Base-by-base conservation (phyloP, 176 grass and related monocot genomes). In the Zea mays region DNA sequence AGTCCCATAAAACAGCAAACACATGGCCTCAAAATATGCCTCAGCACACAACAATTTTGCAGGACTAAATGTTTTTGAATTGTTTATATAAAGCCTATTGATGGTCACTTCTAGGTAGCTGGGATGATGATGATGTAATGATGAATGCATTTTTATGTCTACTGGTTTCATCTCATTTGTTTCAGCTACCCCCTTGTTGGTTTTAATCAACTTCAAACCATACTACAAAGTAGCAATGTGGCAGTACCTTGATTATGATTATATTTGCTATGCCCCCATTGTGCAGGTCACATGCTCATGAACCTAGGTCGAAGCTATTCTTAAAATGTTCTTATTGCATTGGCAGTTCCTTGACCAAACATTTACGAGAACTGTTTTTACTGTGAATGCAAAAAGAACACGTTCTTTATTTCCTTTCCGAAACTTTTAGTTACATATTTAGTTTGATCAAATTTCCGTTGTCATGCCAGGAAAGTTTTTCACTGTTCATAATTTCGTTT, bases 41-140 rank as follows among this genome's bases (percentile, higher is more conserved):
- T 36, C 43, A 51, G 5, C 15, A 17, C 7, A 76, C 16, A 61
- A n/a, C n/a, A 51, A 78, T n/a, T 46, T 73, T 41, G 71, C 57
- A 41, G 19, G 33, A 47, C 14, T 49, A 34, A 10, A 56, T 3
- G 40, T 4, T 64, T 77, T 46, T 72, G 36, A 66, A 45, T 54
- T 40, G 9, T 85, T 38, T 11, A 20, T 21, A 58, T 58, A 58
- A 74, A 39, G 33, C 48, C 17, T 79, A 67, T 79, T 73, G n/a
- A 15, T 57, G 17, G 5, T 47, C 45, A 43, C 5, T 27, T 50
- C 6, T 51, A 10, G 42, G 12, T 41, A 61, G 43, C 48, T 79
- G 17, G 14, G 16, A 12, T 35, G 42, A 80, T 68, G 12, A 6
- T 74, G 70, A n/a, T 17, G 10, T 16, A 8, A 56, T 56, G 16